Percentiles rank a stretch among this genome's conserved stretches.
These are phyloP conservation scores for Aspergillus incahuasiensis DNA, from an alignment of 495 filamentous ascomycete species.

Conservation along the genomic window DNA sequence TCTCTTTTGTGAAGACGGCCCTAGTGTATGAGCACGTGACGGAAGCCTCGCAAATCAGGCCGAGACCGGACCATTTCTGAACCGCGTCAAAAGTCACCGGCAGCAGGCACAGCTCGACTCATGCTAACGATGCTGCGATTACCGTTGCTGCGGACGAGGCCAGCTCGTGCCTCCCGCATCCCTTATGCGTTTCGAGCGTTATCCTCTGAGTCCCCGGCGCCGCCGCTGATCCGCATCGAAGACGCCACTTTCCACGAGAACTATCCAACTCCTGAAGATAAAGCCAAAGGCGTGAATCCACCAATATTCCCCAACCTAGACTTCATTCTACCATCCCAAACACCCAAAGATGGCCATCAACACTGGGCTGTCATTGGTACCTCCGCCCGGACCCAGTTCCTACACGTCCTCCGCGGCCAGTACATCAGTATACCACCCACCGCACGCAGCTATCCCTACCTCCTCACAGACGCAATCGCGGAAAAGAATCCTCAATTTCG, in stretches of 20 bases:
- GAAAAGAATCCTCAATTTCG: conserved; percentile 50
- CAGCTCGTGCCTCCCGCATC: not conserved
- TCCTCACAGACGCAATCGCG: conserved; percentile 59
- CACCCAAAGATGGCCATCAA: conserved; percentile 27
- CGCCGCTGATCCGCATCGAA: conserved; percentile 65
- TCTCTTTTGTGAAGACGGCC: too few species aligned
- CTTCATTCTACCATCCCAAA: conserved; percentile 57
- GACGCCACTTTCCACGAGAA: conserved; percentile 78
- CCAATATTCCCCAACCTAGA: conserved; percentile 64
- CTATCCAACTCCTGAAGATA: conserved; percentile 54
- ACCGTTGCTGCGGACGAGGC: conserved; percentile 5
- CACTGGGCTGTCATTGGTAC: conserved; percentile 74
- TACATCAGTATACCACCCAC: conserved; percentile 66
- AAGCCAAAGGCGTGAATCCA: conserved; percentile 35
- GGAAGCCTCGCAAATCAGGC: conserved; percentile 6
- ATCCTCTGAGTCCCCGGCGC: conserved; percentile 21
- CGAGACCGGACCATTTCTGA: conserved; percentile 2
- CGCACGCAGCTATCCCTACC: conserved; percentile 71
- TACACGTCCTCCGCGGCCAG: conserved; percentile 69
- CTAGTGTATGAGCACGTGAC: not conserved
- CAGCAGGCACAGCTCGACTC: not conserved
- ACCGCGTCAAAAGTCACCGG: not conserved
- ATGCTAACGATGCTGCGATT: conserved; percentile 3
- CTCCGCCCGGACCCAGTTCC: conserved; percentile 68
- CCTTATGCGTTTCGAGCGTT: conserved; percentile 5